phyloP scores from a whole-genome alignment of 2,329 filamentous ascomycete species.

The Cryphonectria carpinicola region DNA sequence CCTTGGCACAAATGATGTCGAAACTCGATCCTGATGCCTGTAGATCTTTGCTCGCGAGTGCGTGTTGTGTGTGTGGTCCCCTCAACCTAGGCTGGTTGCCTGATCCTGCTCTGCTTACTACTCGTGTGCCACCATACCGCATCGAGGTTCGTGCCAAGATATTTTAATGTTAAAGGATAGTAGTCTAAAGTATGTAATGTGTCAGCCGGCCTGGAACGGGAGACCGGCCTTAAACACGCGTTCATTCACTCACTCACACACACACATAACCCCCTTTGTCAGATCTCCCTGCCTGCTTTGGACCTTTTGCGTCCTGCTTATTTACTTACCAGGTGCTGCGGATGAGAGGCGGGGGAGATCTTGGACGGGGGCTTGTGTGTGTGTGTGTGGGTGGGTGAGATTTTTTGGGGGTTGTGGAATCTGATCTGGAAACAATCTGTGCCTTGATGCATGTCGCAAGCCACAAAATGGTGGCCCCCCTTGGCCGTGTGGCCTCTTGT shows the following conservation, averaged over 20 bases:
- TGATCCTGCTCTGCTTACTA: not conserved
- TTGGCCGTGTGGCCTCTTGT: not conserved
- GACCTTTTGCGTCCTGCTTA: not conserved
- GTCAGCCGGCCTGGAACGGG: not conserved
- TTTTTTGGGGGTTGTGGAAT: not conserved
- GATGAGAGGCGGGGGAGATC: too few species aligned
- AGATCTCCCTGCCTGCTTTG: not conserved
- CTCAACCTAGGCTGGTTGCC: not conserved
- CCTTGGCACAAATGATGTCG: not conserved
- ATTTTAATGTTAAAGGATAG: not conserved
- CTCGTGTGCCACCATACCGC: not conserved
- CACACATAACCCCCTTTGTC: not conserved
- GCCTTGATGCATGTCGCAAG: not conserved
- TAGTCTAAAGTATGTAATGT: not conserved
- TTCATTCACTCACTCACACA: not conserved
- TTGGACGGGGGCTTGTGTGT: too few species aligned
- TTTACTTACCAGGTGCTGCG: not conserved
- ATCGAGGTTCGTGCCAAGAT: not conserved
- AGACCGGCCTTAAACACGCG: not conserved
- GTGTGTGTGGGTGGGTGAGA: not conserved
- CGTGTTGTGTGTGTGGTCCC: too few species aligned
- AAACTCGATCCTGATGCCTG: not conserved
- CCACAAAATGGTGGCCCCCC: not conserved
- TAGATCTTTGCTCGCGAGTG: too few species aligned
- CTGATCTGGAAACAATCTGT: not conserved